These are phyloP conservation scores for Plantago lanceolata DNA, from an alignment of 305 asterid genomes.

Conservation along the genomic window DNA sequence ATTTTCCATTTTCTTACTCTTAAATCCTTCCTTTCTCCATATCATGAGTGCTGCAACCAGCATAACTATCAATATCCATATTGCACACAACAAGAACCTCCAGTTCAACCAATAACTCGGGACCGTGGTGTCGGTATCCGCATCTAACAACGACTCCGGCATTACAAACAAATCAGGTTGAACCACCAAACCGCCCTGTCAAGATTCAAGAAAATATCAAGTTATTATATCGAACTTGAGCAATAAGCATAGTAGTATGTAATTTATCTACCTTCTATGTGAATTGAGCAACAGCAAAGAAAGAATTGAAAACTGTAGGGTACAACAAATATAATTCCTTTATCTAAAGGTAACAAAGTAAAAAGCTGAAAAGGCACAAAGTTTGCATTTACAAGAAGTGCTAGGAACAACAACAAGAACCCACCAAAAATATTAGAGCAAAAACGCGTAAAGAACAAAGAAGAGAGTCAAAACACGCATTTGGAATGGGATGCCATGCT, in stretches of 20 bases:
- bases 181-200: slow-evolving; percentile 38
- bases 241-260: too few relatives aligned
- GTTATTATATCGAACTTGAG: too few relatives aligned
- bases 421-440: neutral
- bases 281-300: too few relatives aligned
- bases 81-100: slow-evolving; percentile 67
- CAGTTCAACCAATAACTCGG: slow-evolving; percentile 79
- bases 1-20: slow-evolving; percentile 27
- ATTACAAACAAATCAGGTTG: slow-evolving; percentile 44
- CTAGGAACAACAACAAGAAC: slow-evolving; percentile 5
- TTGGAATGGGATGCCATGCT: neutral
- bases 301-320: too few relatives aligned
- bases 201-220: too few relatives aligned
- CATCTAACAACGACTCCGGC: neutral
- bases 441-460: neutral
- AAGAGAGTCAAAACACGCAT: neutral
- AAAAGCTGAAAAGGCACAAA: neutral
- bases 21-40: slow-evolving; percentile 64
- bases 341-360: too few relatives aligned
- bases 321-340: too few relatives aligned
- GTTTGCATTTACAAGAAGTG: slow-evolving; percentile 11
- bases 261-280: too few relatives aligned
- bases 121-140: slow-evolving; percentile 40
- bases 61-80: slow-evolving; percentile 44
- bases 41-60: slow-evolving; percentile 46